A percentile compares a stretch with the other conserved stretches of the same genome.
phyloP scores from a whole-genome alignment of 129 eudicot genomes.

The Helianthus annuus region HanXRQr2.0-SUNRISE NC_035445.2:128184073-128184572 shows the following conservation, averaged over 20 bases:
- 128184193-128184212: too few species aligned
- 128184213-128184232: too few species aligned
- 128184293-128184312: not conserved
- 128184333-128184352: not conserved
- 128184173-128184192: too few species aligned
- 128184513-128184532: not conserved
- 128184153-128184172: not conserved
- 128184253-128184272: not conserved
- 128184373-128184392: not conserved
- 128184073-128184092: too few species aligned
- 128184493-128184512: not conserved
- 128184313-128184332: not conserved
- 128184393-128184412: not conserved
- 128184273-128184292: not conserved
- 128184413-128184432: not conserved
- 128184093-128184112: too few species aligned
- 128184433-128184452: not conserved
- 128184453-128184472: not conserved
- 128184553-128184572: too few species aligned
- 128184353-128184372: not conserved
- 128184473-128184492: not conserved
- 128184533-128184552: not conserved
- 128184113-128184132: too few species aligned
- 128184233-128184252: too few species aligned
- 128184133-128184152: not conserved